phyloP scores from a whole-genome alignment of 2,329 filamentous ascomycete species.

The Xylariomycetidae sp. region DNA sequence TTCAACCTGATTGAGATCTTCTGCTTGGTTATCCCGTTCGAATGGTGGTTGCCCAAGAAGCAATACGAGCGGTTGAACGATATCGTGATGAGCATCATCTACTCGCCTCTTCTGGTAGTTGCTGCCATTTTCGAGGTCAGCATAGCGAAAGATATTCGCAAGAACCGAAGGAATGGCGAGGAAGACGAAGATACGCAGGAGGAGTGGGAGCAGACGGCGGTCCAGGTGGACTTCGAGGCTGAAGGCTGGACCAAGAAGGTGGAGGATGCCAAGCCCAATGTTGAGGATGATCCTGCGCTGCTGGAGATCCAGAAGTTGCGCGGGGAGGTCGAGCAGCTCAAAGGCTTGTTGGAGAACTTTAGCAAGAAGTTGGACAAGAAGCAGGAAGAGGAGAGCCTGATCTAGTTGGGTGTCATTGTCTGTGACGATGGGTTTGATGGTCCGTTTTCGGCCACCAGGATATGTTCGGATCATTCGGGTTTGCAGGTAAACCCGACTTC shows the following conservation, averaged over 20 bases:
- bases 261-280: conserved; percentile 67
- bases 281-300: conserved; percentile 73
- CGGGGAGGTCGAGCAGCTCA: conserved; percentile 53
- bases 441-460: too few species aligned
- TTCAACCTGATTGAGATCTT: conserved; percentile 92
- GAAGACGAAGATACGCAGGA: conserved; percentile 83
- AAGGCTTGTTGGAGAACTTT: conserved; percentile 35
- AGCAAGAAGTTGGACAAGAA: conserved; percentile 14
- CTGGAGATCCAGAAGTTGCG: conserved; percentile 58
- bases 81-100: conserved; percentile 77
- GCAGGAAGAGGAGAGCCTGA: too few species aligned
- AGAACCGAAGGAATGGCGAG: conserved; percentile 73
- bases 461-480: too few species aligned
- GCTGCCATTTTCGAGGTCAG: conserved; percentile 68
- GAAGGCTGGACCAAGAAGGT: conserved; percentile 85
- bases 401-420: too few species aligned
- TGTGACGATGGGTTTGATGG: too few species aligned
- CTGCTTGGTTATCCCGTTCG: conserved; percentile 69
- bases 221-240: conserved; percentile 69
- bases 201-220: conserved; percentile 84
- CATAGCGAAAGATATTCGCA: conserved; percentile 58
- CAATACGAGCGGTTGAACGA: conserved; percentile 81
- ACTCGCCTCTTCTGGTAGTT: conserved; percentile 74
- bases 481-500: too few species aligned
- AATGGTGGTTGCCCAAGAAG: conserved; percentile 86